A percentile compares a stretch with the other conserved stretches of the same genome.
These are phyloP conservation scores for Seiridium unicorne DNA, from an alignment of 2,329 filamentous ascomycete species.

Conservation along the genomic window DNA sequence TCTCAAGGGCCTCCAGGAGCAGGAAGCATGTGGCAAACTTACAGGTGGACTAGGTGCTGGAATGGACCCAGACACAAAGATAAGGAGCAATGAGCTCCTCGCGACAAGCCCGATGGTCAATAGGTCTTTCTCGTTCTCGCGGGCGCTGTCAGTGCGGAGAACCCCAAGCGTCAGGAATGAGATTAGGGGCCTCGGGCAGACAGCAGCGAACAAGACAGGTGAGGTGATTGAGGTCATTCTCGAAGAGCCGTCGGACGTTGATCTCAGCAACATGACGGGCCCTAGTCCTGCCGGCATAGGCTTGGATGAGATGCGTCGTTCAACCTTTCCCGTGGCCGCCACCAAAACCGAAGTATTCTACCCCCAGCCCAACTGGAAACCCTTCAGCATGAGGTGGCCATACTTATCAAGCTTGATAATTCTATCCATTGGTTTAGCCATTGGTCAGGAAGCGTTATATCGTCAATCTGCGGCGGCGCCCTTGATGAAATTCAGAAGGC, in stretches of 20 bases:
- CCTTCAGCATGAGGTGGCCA: conserved; percentile 62
- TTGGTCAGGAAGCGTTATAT: conserved; percentile 53
- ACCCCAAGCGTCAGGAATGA: conserved; percentile 30
- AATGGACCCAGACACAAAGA: conserved; percentile 43
- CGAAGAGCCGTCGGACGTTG: conserved; percentile 42
- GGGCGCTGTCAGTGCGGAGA: conserved; percentile 34
- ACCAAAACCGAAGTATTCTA: conserved; percentile 53
- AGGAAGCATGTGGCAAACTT: conserved; percentile 53
- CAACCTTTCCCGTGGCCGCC: conserved; percentile 34
- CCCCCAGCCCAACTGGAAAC: conserved; percentile 66
- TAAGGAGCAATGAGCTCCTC: conserved; percentile 51
- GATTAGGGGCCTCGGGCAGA: conserved; percentile 51
- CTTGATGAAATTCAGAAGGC: conserved; percentile 47
- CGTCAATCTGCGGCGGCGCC: conserved; percentile 44
- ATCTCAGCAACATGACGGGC: conserved; percentile 51
- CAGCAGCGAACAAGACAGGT: conserved; percentile 58
- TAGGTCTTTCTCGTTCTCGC: conserved; percentile 37
- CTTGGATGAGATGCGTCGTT: conserved; percentile 30
- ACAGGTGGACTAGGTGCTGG: conserved; percentile 60
- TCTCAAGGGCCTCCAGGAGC: conserved; percentile 42
- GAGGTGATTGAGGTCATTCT: conserved; percentile 60
- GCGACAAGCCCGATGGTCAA: conserved; percentile 31
- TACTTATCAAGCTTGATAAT: conserved; percentile 55
- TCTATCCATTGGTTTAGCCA: conserved; percentile 51
- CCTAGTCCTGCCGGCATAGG: conserved; percentile 26